Evolutionary conservation across 2,329 filamentous ascomycete genomes (phyloP).

Genomic region (Dactylellina drechsleri): DNA sequence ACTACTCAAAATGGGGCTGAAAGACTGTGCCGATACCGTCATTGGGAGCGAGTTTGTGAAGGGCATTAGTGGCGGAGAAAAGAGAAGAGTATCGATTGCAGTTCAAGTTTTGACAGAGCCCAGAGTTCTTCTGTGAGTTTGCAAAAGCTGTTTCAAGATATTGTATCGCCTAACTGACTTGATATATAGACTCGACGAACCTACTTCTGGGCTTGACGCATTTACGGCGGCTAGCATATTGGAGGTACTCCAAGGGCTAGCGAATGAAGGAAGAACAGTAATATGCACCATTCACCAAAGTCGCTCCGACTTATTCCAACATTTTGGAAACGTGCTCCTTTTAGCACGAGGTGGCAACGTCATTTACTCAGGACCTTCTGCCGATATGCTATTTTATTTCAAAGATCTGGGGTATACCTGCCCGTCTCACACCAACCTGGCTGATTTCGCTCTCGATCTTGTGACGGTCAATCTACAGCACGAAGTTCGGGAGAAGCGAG

Average conservation of each 20-base stretch:
- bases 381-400: conserved; percentile 74
- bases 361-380: conserved; percentile 73
- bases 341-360: conserved; percentile 75
- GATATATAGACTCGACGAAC: conserved; percentile 71
- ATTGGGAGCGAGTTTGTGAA: conserved; percentile 78
- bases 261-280: conserved; percentile 77
- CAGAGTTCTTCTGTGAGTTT: conserved; percentile 69
- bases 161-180: background rate
- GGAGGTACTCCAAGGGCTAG: conserved; percentile 76
- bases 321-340: conserved; percentile 77
- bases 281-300: conserved; percentile 83
- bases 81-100: conserved; percentile 79
- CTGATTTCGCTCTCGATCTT: conserved; percentile 79
- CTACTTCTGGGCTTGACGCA: conserved; percentile 78
- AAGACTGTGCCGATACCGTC: conserved; percentile 79
- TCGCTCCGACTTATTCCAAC: conserved; percentile 75
- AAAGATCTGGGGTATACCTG: conserved; percentile 71
- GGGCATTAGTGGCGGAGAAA: conserved; percentile 82
- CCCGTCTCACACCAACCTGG: conserved; percentile 76
- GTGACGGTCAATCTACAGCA: conserved; percentile 80
- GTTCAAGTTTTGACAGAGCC: conserved; percentile 81
- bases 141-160: background rate
- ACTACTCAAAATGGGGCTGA: conserved; percentile 77
- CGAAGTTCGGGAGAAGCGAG: conserved; percentile 71
- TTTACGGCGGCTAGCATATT: conserved; percentile 82